These are phyloP conservation scores for Hypocrella siamensis DNA, from an alignment of 2,329 filamentous ascomycete genomes.

Conservation along the genomic window DNA sequence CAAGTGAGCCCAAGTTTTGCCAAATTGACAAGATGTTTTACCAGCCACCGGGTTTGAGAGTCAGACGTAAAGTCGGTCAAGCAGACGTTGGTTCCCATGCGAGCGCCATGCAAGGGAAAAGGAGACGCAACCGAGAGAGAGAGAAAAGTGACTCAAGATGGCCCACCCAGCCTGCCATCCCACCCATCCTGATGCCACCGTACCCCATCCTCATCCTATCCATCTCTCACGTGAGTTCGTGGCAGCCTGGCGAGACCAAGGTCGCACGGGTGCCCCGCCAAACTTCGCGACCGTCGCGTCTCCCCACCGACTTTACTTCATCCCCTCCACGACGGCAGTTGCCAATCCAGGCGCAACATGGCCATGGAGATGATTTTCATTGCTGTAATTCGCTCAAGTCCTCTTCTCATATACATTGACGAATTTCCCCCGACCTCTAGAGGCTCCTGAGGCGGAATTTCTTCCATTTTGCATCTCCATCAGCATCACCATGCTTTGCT, in stretches of 20 bases:
- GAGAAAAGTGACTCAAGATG: too few species aligned
- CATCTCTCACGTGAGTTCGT: constrained; percentile 26
- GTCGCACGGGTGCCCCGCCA: constrained; percentile 17
- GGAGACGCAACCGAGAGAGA: too few species aligned
- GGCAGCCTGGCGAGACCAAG: constrained; percentile 21
- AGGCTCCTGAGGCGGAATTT: constrained; percentile 9
- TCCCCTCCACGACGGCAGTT: constrained; percentile 16
- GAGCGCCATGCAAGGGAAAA: too few species aligned
- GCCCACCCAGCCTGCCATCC: neutral
- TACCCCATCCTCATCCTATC: neutral
- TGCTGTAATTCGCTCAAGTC: constrained; percentile 4
- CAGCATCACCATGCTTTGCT: constrained; percentile 6
- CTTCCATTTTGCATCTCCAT: constrained; percentile 2
- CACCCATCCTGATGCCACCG: neutral
- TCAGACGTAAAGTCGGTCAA: too few species aligned
- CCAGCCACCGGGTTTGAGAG: too few species aligned
- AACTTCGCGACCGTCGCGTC: constrained; percentile 27
- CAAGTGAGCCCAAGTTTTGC: neutral
- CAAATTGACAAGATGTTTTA: neutral
- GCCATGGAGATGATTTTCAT: constrained; percentile 13
- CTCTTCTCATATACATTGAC: neutral
- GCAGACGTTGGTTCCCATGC: too few species aligned
- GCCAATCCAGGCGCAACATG: constrained; percentile 4
- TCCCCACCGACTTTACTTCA: constrained; percentile 23
- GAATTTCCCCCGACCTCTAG: constrained; percentile 10